Conservation (phyloP, 208 protist genomes). For the Acanthamoeba lenticulata region DNA sequence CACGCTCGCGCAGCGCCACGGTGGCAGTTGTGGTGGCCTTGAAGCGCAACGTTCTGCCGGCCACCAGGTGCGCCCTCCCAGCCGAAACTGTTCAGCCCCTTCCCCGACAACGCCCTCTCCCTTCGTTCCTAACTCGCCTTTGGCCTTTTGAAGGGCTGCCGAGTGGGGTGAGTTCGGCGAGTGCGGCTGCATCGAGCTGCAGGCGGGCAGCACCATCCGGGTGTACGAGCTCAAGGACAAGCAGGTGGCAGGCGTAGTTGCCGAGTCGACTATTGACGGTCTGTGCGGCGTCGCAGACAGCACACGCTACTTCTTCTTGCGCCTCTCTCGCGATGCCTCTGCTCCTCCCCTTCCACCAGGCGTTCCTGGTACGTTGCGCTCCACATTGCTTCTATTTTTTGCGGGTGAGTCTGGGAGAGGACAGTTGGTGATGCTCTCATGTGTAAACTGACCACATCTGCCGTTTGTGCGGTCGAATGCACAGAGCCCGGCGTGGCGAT, state of each 20-base stretch:
- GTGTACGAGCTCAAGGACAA: slow-evolving; percentile 40
- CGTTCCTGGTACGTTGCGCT: neutral
- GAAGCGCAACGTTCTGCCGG: neutral
- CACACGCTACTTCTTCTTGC: slow-evolving; percentile 27
- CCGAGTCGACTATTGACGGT: neutral
- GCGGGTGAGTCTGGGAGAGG: neutral
- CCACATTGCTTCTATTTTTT: neutral
- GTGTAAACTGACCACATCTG: neutral
- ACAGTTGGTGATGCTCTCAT: neutral
- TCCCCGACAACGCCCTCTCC: neutral
- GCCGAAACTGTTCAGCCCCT: neutral
- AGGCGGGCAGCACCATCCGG: neutral
- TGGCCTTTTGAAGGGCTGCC: neutral
- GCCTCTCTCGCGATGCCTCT: neutral
- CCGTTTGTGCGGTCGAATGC: neutral
- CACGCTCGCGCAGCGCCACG: neutral
- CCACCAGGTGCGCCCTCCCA: neutral
- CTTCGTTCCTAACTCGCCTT: neutral
- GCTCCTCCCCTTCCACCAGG: neutral
- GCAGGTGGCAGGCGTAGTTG: neutral
- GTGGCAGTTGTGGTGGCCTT: neutral
- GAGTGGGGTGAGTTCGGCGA: slow-evolving; percentile 33
- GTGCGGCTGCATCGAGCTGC: slow-evolving; percentile 38
- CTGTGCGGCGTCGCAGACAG: slow-evolving; percentile 18
- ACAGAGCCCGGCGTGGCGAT: neutral